Percentiles rank a stretch among this genome's conserved stretches.
These are phyloP conservation scores for Piromyces finnis DNA, from an alignment of 192 early-diverging fungal genomes.

Conservation along the genomic window DNA sequence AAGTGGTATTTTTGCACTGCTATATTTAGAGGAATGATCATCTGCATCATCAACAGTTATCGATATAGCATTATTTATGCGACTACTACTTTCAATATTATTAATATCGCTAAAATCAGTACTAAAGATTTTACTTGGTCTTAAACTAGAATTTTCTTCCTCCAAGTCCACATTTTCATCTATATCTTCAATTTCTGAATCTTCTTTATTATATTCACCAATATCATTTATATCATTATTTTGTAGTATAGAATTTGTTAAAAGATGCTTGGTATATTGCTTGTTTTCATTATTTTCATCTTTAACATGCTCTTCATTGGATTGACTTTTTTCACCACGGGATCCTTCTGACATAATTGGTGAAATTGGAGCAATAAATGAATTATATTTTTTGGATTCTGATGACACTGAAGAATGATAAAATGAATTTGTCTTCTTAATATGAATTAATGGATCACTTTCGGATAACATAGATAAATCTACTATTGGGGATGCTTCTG, in stretches of 20 bases:
- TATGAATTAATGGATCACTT: neutral
- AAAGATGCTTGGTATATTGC: neutral
- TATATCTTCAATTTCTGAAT: neutral
- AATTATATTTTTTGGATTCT: neutral
- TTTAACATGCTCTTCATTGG: neutral
- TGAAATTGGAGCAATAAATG: neutral
- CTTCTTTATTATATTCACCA: neutral
- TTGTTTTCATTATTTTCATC: neutral
- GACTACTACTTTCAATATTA: neutral
- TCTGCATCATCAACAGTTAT: neutral
- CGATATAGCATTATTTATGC: neutral
- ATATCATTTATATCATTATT: neutral
- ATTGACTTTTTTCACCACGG: neutral
- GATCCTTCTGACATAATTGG: neutral
- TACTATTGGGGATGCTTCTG: neutral
- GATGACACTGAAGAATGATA: neutral
- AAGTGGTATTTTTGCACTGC: neutral
- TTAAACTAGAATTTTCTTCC: neutral
- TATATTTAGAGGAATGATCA: neutral
- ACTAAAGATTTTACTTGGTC: neutral
- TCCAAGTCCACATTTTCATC: neutral
- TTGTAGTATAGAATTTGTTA: neutral
- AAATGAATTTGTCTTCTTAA: neutral
- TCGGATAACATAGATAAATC: neutral
- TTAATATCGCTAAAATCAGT: neutral